Evolutionary conservation across 495 filamentous ascomycete species (phyloP), one percentile per base, ranked within the genome.

Genomic region (Aspergillus sclerotioniger): DNA sequence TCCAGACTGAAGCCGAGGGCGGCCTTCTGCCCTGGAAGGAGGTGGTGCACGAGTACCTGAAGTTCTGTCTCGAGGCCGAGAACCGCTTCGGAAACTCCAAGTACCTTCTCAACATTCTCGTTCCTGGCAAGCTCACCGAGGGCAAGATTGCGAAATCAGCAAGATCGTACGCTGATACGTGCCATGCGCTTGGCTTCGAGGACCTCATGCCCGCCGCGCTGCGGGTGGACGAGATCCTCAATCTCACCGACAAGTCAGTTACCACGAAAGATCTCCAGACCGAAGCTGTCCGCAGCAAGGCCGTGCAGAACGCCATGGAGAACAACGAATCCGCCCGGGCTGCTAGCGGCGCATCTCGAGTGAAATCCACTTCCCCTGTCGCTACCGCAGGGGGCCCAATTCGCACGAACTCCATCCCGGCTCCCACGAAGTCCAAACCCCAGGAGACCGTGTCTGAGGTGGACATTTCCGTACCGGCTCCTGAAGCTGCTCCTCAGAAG

Each of bases 21-120:
- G 87, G 87, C 3, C 64, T 87, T 15, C 73, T 80, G 9, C 76
- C 81, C 0, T 98, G 92, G 92, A 67, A 73, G 39, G 87, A 91
- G 19, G 83, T 94, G 2, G 90, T 88, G 3, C 74, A 82, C 57
- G 80, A 86, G 54, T 96, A 96, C 66, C 57, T 97, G 48, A 76
- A 80, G 56, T 81, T 76, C 20, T 83, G 85, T 17, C 71, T 98
- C 56, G 85, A 87, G 53, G 82, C 87, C 39, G 87, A 93, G 66
- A 97, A 98, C 67, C 86, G 87, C 55, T 87, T 88, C 61, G 85
- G 88, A 35, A 98, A 98, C 72, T 96, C 92, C 7, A 98, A 98
- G 67, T 98, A 86, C 66, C 73, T 90, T 19, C 81, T 98, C n/a
- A 80, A 80, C 29, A 90, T 95, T 63, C 75, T 97, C 62, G 83